A percentile compares a stretch with the other conserved stretches of the same genome.
Evolutionary conservation across 2,329 filamentous ascomycete species (phyloP).

Genomic region (Ophiostoma sp.): DNA sequence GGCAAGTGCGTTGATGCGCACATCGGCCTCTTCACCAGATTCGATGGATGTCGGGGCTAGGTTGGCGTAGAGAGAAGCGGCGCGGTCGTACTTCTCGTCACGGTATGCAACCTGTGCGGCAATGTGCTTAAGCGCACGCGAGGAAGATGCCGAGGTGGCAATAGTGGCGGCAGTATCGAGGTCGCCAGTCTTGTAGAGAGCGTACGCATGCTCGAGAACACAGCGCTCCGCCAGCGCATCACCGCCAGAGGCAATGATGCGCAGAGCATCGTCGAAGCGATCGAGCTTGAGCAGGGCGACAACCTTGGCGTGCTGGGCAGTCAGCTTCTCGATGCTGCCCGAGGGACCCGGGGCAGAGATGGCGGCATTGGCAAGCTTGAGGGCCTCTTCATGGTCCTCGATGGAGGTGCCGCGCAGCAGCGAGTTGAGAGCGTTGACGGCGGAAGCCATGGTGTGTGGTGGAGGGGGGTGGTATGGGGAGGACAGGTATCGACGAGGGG

Average conservation of each 20-base stretch:
- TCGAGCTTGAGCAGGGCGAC: slow-evolving; percentile 76
- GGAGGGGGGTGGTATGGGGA: not conserved
- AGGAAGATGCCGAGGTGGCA: slow-evolving; percentile 26
- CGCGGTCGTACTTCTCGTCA: slow-evolving; percentile 64
- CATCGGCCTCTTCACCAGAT: slow-evolving; percentile 63
- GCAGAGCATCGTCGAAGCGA: slow-evolving; percentile 71
- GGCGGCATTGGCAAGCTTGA: slow-evolving; percentile 57
- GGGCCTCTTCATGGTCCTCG: slow-evolving; percentile 67
- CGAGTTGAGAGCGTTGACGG: slow-evolving; percentile 46
- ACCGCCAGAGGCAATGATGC: slow-evolving; percentile 59
- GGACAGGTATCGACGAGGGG: not conserved
- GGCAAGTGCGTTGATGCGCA: slow-evolving; percentile 70
- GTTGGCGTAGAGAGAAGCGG: slow-evolving; percentile 56
- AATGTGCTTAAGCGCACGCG: slow-evolving; percentile 45
- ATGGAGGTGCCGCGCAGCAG: slow-evolving; percentile 52
- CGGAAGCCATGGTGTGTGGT: slow-evolving; percentile 30
- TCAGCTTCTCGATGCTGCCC: slow-evolving; percentile 30
- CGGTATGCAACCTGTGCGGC: slow-evolving; percentile 68
- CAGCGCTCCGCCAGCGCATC: slow-evolving; percentile 56
- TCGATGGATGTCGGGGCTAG: slow-evolving; percentile 42
- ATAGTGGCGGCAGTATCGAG: slow-evolving; percentile 54
- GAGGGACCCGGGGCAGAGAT: slow-evolving; percentile 52
- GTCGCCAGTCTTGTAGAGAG: slow-evolving; percentile 73
- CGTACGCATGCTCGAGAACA: slow-evolving; percentile 68
- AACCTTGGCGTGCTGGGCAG: slow-evolving; percentile 63